Evolutionary conservation across 1,284 basidiomycete genomes (phyloP).

Genomic region (Farysia itapuensis): DNA sequence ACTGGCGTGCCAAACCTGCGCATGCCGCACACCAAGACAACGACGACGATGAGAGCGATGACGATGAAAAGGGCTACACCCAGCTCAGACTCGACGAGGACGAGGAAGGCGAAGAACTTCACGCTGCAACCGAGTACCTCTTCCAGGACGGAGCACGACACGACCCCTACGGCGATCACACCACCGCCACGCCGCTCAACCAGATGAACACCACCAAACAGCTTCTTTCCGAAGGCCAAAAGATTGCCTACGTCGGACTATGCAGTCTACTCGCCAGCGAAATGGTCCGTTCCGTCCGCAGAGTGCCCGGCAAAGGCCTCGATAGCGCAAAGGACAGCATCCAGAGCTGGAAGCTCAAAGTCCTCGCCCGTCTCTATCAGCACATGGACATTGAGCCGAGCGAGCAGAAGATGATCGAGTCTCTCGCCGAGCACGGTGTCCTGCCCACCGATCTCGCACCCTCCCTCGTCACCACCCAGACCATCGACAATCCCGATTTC

Average conservation of each 20-base stretch:
- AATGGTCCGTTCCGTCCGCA: slow-evolving; percentile 35
- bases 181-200: slow-evolving; percentile 51
- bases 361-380: slow-evolving; percentile 58
- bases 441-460: slow-evolving; percentile 54
- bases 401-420: slow-evolving; percentile 59
- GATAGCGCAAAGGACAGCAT: slow-evolving; percentile 36
- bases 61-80: slow-evolving; percentile 51
- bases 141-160: slow-evolving; percentile 48
- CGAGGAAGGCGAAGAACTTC: slow-evolving; percentile 53
- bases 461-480: slow-evolving; percentile 54
- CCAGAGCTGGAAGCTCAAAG: slow-evolving; percentile 51
- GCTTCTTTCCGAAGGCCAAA: slow-evolving; percentile 54
- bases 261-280: slow-evolving; percentile 52
- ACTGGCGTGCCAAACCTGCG: slow-evolving; percentile 54
- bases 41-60: slow-evolving; percentile 31
- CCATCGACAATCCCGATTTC: slow-evolving; percentile 56
- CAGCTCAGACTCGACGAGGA: slow-evolving; percentile 58
- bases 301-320: slow-evolving; percentile 45
- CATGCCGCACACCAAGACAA: slow-evolving; percentile 5
- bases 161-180: slow-evolving; percentile 34
- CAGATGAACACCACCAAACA: slow-evolving; percentile 59
- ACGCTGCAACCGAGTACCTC: slow-evolving; percentile 56
- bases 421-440: slow-evolving; percentile 54
- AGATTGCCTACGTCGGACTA: slow-evolving; percentile 58
- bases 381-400: slow-evolving; percentile 57